These are phyloP conservation scores for Podaxis carcinomalis DNA, from an alignment of 768 basidiomycete genomes.

Conservation along the genomic window DNA sequence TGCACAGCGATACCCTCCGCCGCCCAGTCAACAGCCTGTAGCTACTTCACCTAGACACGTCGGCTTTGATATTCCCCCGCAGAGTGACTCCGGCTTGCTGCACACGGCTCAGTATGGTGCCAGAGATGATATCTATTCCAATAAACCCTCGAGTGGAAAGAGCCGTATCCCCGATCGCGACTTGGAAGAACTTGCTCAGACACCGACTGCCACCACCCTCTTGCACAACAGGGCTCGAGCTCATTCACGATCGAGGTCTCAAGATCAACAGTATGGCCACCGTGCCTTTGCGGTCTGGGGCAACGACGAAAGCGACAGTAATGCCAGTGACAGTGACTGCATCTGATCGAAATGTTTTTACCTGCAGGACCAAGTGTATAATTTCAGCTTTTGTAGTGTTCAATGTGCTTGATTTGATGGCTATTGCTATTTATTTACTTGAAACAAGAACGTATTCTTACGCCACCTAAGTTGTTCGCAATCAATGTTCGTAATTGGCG, in stretches of 20 bases:
- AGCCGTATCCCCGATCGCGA: constrained; percentile 64
- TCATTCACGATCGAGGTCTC: constrained; percentile 32
- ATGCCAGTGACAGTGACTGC: constrained; percentile 66
- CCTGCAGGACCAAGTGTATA: background rate
- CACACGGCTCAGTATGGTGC: constrained; percentile 26
- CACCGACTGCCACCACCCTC: constrained; percentile 7
- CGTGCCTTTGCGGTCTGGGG: constrained; percentile 79
- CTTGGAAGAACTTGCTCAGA: constrained; percentile 27
- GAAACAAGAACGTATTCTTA: background rate
- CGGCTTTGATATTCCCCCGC: constrained; percentile 37
- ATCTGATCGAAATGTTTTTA: constrained; percentile 1
- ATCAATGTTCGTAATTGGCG: background rate
- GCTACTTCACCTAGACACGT: constrained; percentile 45
- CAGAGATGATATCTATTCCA: constrained; percentile 28
- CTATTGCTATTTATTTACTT: background rate
- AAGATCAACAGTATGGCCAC: constrained; percentile 55
- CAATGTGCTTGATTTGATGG: background rate
- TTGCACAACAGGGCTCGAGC: constrained; percentile 7
- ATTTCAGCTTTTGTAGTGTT: background rate
- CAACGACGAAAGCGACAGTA: constrained; percentile 85
- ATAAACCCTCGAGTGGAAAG: constrained; percentile 35
- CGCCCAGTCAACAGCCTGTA: constrained; percentile 42
- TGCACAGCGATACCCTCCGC: constrained; percentile 40
- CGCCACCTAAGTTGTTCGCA: background rate
- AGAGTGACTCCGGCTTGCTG: constrained; percentile 21